Evolutionary conservation across 2,329 filamentous ascomycete genomes (phyloP).

Genomic region (Fusarium poae): DNA sequence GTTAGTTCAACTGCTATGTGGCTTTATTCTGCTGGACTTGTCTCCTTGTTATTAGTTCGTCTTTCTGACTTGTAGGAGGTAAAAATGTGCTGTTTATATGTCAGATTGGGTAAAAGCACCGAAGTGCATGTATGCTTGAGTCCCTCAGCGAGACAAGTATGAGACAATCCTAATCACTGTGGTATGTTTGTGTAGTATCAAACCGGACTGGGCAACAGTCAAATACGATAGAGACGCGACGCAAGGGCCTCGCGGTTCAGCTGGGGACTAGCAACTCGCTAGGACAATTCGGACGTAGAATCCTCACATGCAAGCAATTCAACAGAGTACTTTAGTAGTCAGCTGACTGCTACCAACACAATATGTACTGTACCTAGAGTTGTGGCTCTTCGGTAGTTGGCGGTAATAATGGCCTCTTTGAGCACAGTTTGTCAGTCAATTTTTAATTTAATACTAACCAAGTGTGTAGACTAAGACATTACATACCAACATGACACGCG

Average conservation of each 20-base stretch:
- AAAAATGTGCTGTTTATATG: neutral
- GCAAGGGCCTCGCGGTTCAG: constrained; percentile 20
- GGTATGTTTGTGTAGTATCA: neutral
- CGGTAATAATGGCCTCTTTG: constrained; percentile 2
- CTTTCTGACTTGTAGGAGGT: neutral
- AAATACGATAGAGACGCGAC: constrained; percentile 10
- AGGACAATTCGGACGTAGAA: neutral
- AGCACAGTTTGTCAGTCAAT: neutral
- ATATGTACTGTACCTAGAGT: neutral
- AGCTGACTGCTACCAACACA: neutral
- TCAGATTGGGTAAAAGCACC: neutral
- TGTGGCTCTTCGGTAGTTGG: constrained; percentile 13
- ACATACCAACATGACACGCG: constrained; percentile 23
- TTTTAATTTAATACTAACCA: neutral
- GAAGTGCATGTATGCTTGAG: neutral
- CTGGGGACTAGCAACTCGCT: constrained; percentile 16
- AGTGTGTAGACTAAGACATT: neutral
- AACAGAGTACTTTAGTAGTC: neutral
- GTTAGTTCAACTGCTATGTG: neutral
- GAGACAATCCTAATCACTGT: neutral
- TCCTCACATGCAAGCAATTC: constrained; percentile 7
- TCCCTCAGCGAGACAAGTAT: neutral
- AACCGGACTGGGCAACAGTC: neutral
- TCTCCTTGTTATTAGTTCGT: neutral
- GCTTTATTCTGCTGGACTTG: neutral